Percentiles rank a stretch among this genome's conserved stretches.
Evolutionary conservation across 1,284 basidiomycete species (phyloP).

Genomic region (Termitomyces sp.): DNA sequence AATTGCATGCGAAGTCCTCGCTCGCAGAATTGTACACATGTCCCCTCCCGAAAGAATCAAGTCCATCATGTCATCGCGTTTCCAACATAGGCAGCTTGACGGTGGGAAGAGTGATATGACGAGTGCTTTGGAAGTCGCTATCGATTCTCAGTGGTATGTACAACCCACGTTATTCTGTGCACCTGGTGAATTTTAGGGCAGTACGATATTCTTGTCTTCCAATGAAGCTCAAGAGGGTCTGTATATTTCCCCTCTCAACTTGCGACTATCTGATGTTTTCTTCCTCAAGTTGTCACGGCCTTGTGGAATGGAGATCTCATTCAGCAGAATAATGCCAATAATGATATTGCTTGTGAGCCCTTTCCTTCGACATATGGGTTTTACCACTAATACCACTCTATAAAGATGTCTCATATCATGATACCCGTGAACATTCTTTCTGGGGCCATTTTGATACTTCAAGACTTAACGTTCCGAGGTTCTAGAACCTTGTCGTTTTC

Average conservation of each 20-base stretch:
- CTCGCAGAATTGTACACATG: conserved; percentile 74
- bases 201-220: conserved; percentile 82
- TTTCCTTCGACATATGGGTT: not conserved
- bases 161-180: not conserved
- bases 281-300: conserved; percentile 53
- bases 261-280: not conserved
- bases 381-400: not conserved
- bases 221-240: conserved; percentile 79
- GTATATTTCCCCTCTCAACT: not conserved
- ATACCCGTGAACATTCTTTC: conserved; percentile 50
- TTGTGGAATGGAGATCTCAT: conserved; percentile 83
- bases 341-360: conserved; percentile 65
- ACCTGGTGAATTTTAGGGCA: conserved; percentile 23
- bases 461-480: conserved; percentile 84
- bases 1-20: conserved; percentile 83
- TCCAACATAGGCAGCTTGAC: conserved; percentile 67
- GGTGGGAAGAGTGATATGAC: conserved; percentile 72
- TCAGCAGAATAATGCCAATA: conserved; percentile 66
- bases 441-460: conserved; percentile 72
- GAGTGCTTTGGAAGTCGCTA: conserved; percentile 78
- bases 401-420: conserved; percentile 57
- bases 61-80: conserved; percentile 74
- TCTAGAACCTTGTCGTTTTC: conserved; percentile 16
- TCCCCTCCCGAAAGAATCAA: conserved; percentile 59
- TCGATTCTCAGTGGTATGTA: conserved; percentile 75